These are phyloP conservation scores for Mortierella sp. DNA, from an alignment of 371 early-diverging fungal genomes.

Conservation along the genomic window DNA sequence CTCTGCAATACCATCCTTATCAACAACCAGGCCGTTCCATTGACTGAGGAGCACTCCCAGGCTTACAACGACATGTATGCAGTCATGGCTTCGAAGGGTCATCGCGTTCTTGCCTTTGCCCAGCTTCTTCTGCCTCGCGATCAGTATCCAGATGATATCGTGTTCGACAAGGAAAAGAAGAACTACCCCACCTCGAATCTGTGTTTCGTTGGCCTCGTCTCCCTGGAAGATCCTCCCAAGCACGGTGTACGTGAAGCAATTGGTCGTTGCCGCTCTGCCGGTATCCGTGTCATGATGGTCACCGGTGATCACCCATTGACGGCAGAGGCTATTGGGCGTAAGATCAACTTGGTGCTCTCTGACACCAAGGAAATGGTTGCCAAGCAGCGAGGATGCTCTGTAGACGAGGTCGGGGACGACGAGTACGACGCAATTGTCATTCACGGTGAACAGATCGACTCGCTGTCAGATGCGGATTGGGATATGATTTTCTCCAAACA, in stretches of 20 bases:
- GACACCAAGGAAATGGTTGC: conserved; percentile 88
- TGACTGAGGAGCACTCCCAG: conserved; percentile 68
- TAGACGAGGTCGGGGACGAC: conserved; percentile 73
- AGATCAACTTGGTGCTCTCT: conserved; percentile 90
- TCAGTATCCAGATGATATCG: conserved; percentile 75
- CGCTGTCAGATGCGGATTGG: conserved; percentile 87
- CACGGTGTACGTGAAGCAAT: conserved; percentile 97
- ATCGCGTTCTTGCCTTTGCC: conserved; percentile 95
- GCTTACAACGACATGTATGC: conserved; percentile 81
- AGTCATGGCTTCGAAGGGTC: conserved; percentile 90
- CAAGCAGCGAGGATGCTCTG: conserved; percentile 65
- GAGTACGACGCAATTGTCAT: conserved; percentile 91
- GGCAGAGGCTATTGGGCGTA: conserved; percentile 85
- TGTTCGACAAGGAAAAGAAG: conserved; percentile 77
- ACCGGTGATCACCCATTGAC: conserved; percentile 97
- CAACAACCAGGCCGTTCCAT: conserved; percentile 56
- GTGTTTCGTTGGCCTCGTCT: conserved; percentile 88
- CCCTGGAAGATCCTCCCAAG: conserved; percentile 96
- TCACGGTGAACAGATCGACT: conserved; percentile 88
- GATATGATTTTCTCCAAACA: conserved; percentile 84
- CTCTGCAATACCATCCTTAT: conserved; percentile 77
- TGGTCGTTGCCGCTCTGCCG: conserved; percentile 90
- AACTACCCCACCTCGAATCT: conserved; percentile 81
- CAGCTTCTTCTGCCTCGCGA: conserved; percentile 69
- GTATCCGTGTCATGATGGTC: conserved; percentile 96